Evolutionary conservation across 73 alveolate genomes (phyloP), one percentile per base, ranked within the genome.

Genomic region (Blepharisma japonicum): DNA sequence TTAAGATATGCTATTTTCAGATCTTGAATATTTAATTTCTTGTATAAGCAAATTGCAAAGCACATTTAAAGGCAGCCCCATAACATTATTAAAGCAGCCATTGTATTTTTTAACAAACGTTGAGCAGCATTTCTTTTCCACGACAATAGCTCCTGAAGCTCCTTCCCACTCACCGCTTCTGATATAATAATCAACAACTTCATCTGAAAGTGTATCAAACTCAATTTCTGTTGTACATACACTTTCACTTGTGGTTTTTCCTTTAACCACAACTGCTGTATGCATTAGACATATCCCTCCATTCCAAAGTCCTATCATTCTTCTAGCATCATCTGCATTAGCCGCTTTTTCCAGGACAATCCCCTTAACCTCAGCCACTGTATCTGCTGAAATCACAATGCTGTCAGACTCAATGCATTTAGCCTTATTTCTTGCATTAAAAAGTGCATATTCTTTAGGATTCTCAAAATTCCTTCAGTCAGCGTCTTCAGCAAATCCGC

Each of bases 231-330:
- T 61, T 8, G 38, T 18, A 2, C 23, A n/a, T 14, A 61, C 39
- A 18, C 23, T n/a, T 4, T 61, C 74, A 18, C 4, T 14, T 2
- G 39, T 20, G 2, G 6, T 18, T 18, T 8, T 20, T 9, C 74
- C 74, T 61, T 61, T 61, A 8, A 61, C 74, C 0, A 61, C 74
- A 61, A 61, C 18, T 39, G 74, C 74, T 61, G 74, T 18, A 2
- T 14, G 14, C 47, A 61, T 8, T 61, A 8, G 39, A 61, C 23
- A 39, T 14, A 39, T 61, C 74, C 74, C 23, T 25, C 74, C 74
- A 25, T 39, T 61, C 2, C 14, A 61, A 61, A 9, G 47, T 0
- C 74, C 18, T 39, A 61, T 61, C 74, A 61, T 61, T 25, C 47
- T n/a, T 9, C 14, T 61, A 0, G 47, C 74, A 20, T 61, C 74